These are phyloP conservation scores for Coemansia erecta DNA, from an alignment of 192 early-diverging fungal genomes.

Conservation along the genomic window DNA sequence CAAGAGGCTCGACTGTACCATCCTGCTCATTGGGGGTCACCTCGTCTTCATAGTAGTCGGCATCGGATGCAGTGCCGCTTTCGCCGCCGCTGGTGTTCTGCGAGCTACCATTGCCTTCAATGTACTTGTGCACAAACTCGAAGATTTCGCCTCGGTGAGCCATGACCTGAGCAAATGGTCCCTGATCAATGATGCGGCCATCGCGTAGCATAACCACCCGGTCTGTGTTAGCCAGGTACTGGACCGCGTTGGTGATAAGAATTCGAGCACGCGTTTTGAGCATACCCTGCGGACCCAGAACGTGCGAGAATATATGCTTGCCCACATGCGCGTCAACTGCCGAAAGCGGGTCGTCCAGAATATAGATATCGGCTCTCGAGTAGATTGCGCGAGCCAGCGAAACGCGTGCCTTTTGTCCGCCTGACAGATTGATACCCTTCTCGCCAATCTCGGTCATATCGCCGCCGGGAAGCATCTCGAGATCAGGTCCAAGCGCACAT, in stretches of 20 bases:
- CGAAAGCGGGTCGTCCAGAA: conserved; percentile 71
- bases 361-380: conserved; percentile 59
- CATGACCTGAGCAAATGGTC: conserved; percentile 55
- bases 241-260: conserved; percentile 60
- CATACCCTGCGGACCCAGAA: conserved; percentile 52
- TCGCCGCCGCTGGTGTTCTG: too few species aligned
- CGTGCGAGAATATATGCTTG: conserved; percentile 59
- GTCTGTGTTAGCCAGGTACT: conserved; percentile 53
- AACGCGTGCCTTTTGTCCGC: conserved; percentile 66
- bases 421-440: conserved; percentile 62
- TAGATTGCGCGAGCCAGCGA: conserved; percentile 68
- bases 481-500: conserved; percentile 56
- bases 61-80: too few species aligned
- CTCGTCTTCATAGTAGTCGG: too few species aligned
- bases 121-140: conserved; percentile 53
- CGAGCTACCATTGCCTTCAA: conserved; percentile 5
- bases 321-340: conserved; percentile 68
- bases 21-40: too few species aligned
- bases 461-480: conserved; percentile 59
- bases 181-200: conserved; percentile 54
- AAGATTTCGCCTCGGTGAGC: conserved; percentile 34
- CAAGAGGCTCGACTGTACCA: too few species aligned
- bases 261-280: conserved; percentile 55
- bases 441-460: conserved; percentile 64
- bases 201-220: conserved; percentile 51